Evolutionary conservation across 495 filamentous ascomycete species (phyloP), one percentile per base, ranked within the genome.

Genomic region (Aspergillus diversus): DNA sequence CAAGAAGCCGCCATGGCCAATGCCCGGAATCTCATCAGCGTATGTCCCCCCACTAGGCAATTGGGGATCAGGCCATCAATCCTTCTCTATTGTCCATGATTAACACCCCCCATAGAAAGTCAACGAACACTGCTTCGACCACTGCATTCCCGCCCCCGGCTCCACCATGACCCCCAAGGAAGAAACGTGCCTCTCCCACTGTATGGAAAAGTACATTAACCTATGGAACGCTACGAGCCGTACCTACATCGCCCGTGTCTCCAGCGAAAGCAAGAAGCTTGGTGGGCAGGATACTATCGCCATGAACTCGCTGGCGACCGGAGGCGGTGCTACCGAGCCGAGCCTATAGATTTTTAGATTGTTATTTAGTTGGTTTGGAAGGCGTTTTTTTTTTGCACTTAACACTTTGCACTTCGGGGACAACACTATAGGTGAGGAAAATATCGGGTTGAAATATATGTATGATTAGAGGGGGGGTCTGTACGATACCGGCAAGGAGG

Each of bases 131-230:
- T 99, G 95, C 85, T 98, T 97, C 86, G 87, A 94, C 39, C 89
- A 89, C 72, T 99, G 95, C 80, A 81, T 99, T 46, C 88, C 93
- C 33, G 88, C 92, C 68, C 95, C 95, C 57, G 89, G 92, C 58
- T 76, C 83, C 55, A 90, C 89, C 46, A 77, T 98, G 52, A 92
- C 91, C 39, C 75, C 80, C 57, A 83, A 80, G 69, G 87, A 93
- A 78, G 86, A 89, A 75, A 81, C 84, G 49, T 99, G 95, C 83
- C 83, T 94, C 61, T 89, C 89, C 7, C 78, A 82, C 63, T 99
- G 95, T 81, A 95, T 97, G 90, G 92, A 97, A 73, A 99, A 99
- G 80, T 99, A 99, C 81, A 96, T 97, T 84, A 77, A 82, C 31
- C 85, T 91, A 35, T 99, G 96, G 96, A 97, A 97, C 75, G 80